Evolutionary conservation across 73 alveolate species (phyloP), one percentile per base, ranked within the genome.

Genomic region (Stentor roeselii): DNA sequence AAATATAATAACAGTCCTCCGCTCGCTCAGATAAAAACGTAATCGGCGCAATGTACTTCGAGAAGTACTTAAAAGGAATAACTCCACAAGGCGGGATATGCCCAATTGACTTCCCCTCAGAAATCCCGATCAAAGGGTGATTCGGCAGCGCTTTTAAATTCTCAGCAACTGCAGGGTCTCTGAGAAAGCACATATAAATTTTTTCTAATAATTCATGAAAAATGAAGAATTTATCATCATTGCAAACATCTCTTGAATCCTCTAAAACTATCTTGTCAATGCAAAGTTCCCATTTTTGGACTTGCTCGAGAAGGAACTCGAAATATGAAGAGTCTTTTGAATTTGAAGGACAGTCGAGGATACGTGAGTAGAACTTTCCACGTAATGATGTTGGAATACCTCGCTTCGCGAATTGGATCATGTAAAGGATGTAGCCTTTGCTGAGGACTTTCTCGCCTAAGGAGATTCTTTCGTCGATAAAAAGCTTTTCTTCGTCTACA

Each of bases 311-410:
- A 1, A 90, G 86, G 15, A 39, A 34, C 2, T 88, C 60, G 82
- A 83, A 88, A 80, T 90, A 90, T 14, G 85, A 90, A 21, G 36
- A 36, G 38, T 90, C 96, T 74, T 88, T 87, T 41, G 86, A 82
- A 3, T 84, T 82, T 75, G 88, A 86, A 35, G 87, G 91, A 60
- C 86, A 87, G 59, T 90, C 88, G 30, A 90, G 76, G 1, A 90
- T 90, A 58, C 86, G 87, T 82, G 78, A 82, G 42, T 90, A 90
- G 34, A 90, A 78, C 34, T 87, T 42, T 31, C 75, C 39, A 40
- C 96, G 87, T 32, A 88, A 86, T 78, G 93, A 78, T 14, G 93
- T 90, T 4, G 96, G 96, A 14, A 90, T 87, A 1, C 96, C 96
- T 78, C 96, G 58, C 42, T 89, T 90, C 11, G 96, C 93, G 74